Conservation (phyloP, 306 rosid species). For the Lathyrus aphaca region DNA sequence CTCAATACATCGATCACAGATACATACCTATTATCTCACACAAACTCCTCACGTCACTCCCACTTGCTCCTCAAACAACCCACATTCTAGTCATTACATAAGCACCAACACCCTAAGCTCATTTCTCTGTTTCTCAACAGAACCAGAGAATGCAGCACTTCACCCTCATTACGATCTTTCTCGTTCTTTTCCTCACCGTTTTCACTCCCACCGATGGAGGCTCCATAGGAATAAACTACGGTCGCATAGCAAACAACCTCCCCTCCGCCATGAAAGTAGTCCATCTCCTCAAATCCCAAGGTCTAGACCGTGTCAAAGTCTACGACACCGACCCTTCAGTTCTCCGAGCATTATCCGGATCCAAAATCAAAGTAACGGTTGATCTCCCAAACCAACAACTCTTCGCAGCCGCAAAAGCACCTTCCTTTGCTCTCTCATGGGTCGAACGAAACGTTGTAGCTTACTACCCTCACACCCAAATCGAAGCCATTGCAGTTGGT, state of each 20-base stretch:
- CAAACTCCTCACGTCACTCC: conserved; percentile 29
- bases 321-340: conserved; percentile 93
- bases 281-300: conserved; percentile 66
- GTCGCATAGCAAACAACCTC: conserved; percentile 80
- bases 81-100: background rate
- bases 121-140: conserved; percentile 46
- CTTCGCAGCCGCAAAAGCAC: conserved; percentile 59
- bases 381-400: conserved; percentile 92
- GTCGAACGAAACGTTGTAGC: conserved; percentile 73
- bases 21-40: conserved; percentile 10
- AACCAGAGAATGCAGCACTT: conserved; percentile 52
- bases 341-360: conserved; percentile 67
- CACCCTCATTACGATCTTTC: conserved; percentile 28
- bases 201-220: conserved; percentile 63
- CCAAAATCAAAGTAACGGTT: conserved; percentile 78
- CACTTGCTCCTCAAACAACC: conserved; percentile 22
- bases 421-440: conserved; percentile 76
- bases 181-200: conserved; percentile 40
- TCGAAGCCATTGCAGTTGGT: conserved; percentile 95
- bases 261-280: conserved; percentile 78
- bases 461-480: conserved; percentile 73
- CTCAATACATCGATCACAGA: conserved; percentile 19
- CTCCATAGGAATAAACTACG: conserved; percentile 90
- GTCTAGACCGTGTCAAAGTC: conserved; percentile 68
- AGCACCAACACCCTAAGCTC: background rate